Evolutionary conservation across 257 asterid genomes (phyloP).

Genomic region (Anisodus acutangulus): DNA sequence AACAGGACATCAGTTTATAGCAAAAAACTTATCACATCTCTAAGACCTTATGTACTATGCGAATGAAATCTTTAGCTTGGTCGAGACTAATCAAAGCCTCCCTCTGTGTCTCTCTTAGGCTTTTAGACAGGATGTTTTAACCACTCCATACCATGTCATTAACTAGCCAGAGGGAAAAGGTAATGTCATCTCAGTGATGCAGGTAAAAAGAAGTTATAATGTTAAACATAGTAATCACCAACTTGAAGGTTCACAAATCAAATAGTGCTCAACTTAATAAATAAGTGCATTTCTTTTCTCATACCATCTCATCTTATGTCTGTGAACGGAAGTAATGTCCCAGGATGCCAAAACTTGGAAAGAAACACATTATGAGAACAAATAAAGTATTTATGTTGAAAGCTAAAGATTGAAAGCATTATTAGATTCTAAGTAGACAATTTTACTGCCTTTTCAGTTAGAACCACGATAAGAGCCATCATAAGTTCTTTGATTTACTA

Average conservation of each 20-base stretch:
- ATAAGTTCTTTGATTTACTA: background rate
- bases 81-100: background rate
- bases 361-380: background rate
- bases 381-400: too few species aligned
- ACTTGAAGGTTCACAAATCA: conserved; percentile 7
- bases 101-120: background rate
- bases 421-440: background rate
- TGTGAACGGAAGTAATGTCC: background rate
- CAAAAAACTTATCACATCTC: background rate
- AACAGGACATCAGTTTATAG: background rate
- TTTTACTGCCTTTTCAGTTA: background rate
- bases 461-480: background rate
- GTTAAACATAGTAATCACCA: background rate
- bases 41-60: background rate
- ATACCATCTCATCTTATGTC: background rate
- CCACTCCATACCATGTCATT: background rate
- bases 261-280: background rate
- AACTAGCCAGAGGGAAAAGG: background rate
- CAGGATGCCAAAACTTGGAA: background rate
- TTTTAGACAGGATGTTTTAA: background rate
- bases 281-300: background rate
- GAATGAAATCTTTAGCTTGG: background rate
- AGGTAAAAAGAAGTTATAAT: background rate
- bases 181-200: background rate
- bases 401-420: background rate